A percentile compares a stretch with the other conserved stretches of the same genome.
These are phyloP conservation scores for Alternaria sp. DNA, from an alignment of 2,329 filamentous ascomycete genomes.

Conservation along the genomic window DNA sequence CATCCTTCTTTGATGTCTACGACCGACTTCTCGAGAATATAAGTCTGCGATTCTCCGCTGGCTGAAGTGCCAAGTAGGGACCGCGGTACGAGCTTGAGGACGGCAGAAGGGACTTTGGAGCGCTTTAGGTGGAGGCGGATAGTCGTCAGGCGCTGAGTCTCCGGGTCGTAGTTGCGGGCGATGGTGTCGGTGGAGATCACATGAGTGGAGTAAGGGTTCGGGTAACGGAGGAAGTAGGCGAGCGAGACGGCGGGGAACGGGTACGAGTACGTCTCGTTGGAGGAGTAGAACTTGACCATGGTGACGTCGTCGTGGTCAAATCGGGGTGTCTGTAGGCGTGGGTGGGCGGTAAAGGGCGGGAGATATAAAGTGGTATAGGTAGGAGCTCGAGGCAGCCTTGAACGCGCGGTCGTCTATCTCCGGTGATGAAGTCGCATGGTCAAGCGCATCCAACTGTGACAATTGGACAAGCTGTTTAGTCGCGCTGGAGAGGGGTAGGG, in stretches of 20 bases:
- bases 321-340: not conserved
- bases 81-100: slow-evolving; percentile 76
- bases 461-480: slow-evolving; percentile 15
- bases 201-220: slow-evolving; percentile 82
- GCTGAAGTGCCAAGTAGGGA: slow-evolving; percentile 68
- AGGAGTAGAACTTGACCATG: slow-evolving; percentile 62
- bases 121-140: slow-evolving; percentile 83
- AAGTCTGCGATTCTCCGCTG: slow-evolving; percentile 72
- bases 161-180: slow-evolving; percentile 72
- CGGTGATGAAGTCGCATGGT: slow-evolving; percentile 36
- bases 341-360: not conserved
- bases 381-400: slow-evolving; percentile 25
- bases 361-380: slow-evolving; percentile 4
- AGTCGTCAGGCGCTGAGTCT: slow-evolving; percentile 77
- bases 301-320: not conserved
- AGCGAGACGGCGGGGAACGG: slow-evolving; percentile 85
- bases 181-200: slow-evolving; percentile 86
- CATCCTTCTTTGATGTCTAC: slow-evolving; percentile 81
- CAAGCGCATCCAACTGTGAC: slow-evolving; percentile 31
- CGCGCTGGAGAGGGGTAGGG: slow-evolving; percentile 6
- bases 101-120: slow-evolving; percentile 75
- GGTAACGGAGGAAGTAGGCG: slow-evolving; percentile 89
- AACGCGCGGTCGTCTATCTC: slow-evolving; percentile 33
- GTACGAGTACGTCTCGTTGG: slow-evolving; percentile 76
- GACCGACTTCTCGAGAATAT: slow-evolving; percentile 80